Percentiles rank a stretch among this genome's conserved stretches.
These are phyloP conservation scores for Niveomyces coronatus DNA, from an alignment of 2,329 filamentous ascomycete species.

Conservation along the genomic window DNA sequence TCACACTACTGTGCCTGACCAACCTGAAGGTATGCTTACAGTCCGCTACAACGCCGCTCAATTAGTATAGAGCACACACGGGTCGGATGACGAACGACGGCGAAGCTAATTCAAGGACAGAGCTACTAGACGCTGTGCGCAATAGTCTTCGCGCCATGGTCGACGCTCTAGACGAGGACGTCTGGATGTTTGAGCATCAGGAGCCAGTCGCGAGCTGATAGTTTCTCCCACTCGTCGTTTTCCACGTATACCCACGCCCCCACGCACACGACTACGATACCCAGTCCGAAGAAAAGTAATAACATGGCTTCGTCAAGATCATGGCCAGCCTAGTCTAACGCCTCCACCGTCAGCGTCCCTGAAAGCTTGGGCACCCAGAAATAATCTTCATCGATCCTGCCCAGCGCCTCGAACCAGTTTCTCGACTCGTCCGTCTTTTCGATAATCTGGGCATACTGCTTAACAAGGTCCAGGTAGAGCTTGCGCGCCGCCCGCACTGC, in stretches of 20 bases:
- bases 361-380: conserved; percentile 81
- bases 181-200: conserved; percentile 83
- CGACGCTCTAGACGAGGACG: conserved; percentile 65
- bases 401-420: conserved; percentile 73
- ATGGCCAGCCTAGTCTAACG: conserved; percentile 39
- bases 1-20: conserved; percentile 44
- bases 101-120: conserved; percentile 31
- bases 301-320: no score
- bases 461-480: no score
- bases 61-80: no score
- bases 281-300: no score
- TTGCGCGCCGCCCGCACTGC: no score
- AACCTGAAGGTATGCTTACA: conserved; percentile 49
- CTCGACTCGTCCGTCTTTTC: conserved; percentile 61
- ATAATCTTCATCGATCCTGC: conserved; percentile 91
- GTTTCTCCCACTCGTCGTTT: conserved; percentile 14
- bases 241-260: not conserved
- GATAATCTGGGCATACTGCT: conserved; percentile 76
- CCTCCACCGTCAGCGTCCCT: conserved; percentile 39
- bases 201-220: conserved; percentile 31
- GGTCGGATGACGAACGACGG: no score
- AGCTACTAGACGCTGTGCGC: conserved; percentile 59
- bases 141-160: conserved; percentile 64
- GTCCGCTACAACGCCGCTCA: not conserved
- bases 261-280: no score